Conservation (phyloP, 192 early-diverging fungal species). For the Rhizoclosmatium sp. region DNA sequence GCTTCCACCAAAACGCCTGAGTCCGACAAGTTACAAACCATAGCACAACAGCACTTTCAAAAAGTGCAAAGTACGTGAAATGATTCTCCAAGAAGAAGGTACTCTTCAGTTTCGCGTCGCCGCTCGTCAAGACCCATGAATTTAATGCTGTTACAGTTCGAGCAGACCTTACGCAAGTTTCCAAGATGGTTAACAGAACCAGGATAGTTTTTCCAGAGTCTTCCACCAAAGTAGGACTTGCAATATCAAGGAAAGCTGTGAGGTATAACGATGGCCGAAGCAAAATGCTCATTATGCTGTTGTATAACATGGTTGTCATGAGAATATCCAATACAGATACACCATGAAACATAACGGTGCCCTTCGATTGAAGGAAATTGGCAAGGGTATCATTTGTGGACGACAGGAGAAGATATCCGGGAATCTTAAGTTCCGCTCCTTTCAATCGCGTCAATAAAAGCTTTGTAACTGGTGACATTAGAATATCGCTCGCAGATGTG, state of each 20-base stretch:
- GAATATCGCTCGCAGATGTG: not conserved
- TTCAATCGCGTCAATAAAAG: not conserved
- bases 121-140: not conserved
- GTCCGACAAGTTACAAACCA: constrained; percentile 19
- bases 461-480: not conserved
- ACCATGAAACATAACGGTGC: not conserved
- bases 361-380: not conserved
- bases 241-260: constrained; percentile 6
- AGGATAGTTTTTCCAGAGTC: not conserved
- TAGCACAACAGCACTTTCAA: constrained; percentile 7
- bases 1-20: not conserved
- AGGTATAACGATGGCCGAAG: constrained; percentile 13
- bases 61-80: not conserved
- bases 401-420: not conserved
- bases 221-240: not conserved
- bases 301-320: constrained; percentile 23
- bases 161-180: not conserved
- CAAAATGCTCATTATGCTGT: constrained; percentile 5
- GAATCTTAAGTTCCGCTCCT: not conserved
- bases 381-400: not conserved
- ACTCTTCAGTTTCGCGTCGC: not conserved
- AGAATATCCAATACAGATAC: not conserved
- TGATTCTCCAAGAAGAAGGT: not conserved
- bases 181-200: not conserved
- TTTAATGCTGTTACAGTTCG: not conserved